A percentile compares a stretch with the other conserved stretches of the same genome.
These are phyloP conservation scores for Neoascochyta sp. DNA, from an alignment of 2,329 filamentous ascomycete genomes.

Conservation along the genomic window DNA sequence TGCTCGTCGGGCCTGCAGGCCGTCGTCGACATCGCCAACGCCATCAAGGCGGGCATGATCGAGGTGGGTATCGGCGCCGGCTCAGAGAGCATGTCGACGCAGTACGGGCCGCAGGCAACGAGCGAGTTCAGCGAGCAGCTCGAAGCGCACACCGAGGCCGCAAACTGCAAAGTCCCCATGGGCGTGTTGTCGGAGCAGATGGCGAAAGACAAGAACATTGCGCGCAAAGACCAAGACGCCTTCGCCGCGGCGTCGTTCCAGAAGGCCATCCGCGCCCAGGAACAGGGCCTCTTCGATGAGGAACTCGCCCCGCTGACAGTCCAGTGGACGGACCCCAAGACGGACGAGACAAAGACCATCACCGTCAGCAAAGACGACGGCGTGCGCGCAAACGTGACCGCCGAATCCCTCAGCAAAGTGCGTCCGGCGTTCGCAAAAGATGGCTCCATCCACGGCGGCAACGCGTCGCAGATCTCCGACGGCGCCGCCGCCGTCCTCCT, in stretches of 20 bases:
- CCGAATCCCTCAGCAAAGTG: constrained; percentile 87
- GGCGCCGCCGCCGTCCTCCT: constrained; percentile 91
- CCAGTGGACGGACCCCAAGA: constrained; percentile 86
- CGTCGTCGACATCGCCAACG: constrained; percentile 89
- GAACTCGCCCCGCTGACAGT: constrained; percentile 87
- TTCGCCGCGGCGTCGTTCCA: constrained; percentile 93
- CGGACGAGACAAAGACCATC: constrained; percentile 77
- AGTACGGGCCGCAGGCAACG: constrained; percentile 87
- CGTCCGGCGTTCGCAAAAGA: constrained; percentile 85
- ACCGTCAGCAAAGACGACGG: constrained; percentile 85
- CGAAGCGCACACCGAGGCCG: constrained; percentile 73
- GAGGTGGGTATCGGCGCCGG: constrained; percentile 91
- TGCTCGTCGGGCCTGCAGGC: constrained; percentile 92
- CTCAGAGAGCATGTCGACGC: constrained; percentile 90
- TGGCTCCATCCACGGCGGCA: constrained; percentile 92
- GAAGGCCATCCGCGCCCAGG: constrained; percentile 82
- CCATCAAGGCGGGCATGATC: constrained; percentile 87
- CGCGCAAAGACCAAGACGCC: constrained; percentile 73
- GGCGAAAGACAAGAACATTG: constrained; percentile 77
- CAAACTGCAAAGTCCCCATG: constrained; percentile 98
- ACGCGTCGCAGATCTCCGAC: constrained; percentile 89
- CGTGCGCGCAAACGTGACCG: constrained; percentile 77
- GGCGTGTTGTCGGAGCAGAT: constrained; percentile 89
- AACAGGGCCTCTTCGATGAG: constrained; percentile 83
- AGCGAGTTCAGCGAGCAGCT: constrained; percentile 89